These are phyloP conservation scores for Tolypocladium tundrense DNA, from an alignment of 2,329 filamentous ascomycete genomes.

Conservation along the genomic window DNA sequence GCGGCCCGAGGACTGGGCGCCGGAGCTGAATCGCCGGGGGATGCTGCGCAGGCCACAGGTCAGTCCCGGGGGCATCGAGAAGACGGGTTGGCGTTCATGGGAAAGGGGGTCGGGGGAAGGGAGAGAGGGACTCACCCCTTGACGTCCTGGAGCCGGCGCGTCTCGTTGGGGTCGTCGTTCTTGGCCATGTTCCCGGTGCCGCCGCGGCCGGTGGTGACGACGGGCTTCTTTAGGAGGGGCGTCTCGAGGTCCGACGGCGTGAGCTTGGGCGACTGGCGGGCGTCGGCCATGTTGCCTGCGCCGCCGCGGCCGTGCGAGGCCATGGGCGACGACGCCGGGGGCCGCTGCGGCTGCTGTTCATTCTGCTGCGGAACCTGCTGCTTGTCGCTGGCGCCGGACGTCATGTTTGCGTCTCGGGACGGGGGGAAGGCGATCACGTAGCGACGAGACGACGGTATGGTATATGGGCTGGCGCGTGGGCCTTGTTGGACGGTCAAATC, in stretches of 20 bases:
- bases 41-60: constrained; percentile 24
- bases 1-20: constrained; percentile 57
- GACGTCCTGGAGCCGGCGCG: constrained; percentile 76
- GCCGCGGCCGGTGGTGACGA: constrained; percentile 83
- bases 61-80: background rate
- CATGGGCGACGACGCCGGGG: constrained; percentile 23
- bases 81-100: constrained; percentile 1
- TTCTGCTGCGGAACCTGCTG: background rate
- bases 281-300: constrained; percentile 61
- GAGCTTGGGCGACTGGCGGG: constrained; percentile 39
- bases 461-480: background rate
- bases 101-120: constrained; percentile 4
- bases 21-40: constrained; percentile 44
- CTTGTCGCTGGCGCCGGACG: background rate
- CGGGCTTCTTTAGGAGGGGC: constrained; percentile 70
- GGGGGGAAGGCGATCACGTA: background rate
- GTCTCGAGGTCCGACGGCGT: constrained; percentile 61
- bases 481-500: background rate
- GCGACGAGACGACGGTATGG: background rate
- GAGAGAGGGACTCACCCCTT: constrained; percentile 42
- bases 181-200: constrained; percentile 80
- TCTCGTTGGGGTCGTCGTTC: constrained; percentile 60
- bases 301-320: constrained; percentile 65
- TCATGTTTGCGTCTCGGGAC: background rate
- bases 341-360: background rate